A percentile compares a stretch with the other conserved stretches of the same genome.
Evolutionary conservation across 2,329 filamentous ascomycete species (phyloP).

Genomic region (Neofusicoccum sp.): DNA sequence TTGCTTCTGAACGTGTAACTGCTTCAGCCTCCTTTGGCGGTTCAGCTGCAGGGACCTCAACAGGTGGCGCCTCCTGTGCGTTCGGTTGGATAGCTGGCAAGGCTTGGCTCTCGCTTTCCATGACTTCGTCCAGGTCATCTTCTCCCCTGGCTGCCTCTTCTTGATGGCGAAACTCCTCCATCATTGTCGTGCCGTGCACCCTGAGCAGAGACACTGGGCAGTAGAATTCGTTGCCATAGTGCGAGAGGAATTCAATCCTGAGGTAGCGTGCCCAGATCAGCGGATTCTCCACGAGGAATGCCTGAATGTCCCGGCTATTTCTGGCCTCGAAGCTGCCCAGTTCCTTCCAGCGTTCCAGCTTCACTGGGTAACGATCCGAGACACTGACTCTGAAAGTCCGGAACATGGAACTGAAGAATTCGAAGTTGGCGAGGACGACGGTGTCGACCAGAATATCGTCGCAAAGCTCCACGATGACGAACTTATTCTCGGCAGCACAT

Average conservation of each 20-base stretch:
- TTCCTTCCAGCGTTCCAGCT: conserved; percentile 86
- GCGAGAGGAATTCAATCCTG: conserved; percentile 84
- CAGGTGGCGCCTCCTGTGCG: not conserved
- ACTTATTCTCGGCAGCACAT: conserved; percentile 84
- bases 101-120: conserved; percentile 27
- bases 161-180: conserved; percentile 91
- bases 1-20: not conserved
- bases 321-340: conserved; percentile 85
- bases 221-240: conserved; percentile 96
- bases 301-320: conserved; percentile 90
- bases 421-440: conserved; percentile 94
- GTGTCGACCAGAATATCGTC: conserved; percentile 87
- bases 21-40: conserved; percentile 19
- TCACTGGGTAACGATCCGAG: conserved; percentile 91
- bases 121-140: conserved; percentile 59
- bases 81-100: conserved; percentile 5
- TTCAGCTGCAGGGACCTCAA: not conserved
- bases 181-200: conserved; percentile 89
- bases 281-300: conserved; percentile 90
- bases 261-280: conserved; percentile 95
- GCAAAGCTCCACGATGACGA: conserved; percentile 90
- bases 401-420: conserved; percentile 98
- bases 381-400: conserved; percentile 88
- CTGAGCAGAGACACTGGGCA: conserved; percentile 88
- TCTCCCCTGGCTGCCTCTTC: conserved; percentile 63